These are phyloP conservation scores for Pelargonium cotyledonis DNA, from an alignment of 441 rosid species.

Conservation along the genomic window DNA sequence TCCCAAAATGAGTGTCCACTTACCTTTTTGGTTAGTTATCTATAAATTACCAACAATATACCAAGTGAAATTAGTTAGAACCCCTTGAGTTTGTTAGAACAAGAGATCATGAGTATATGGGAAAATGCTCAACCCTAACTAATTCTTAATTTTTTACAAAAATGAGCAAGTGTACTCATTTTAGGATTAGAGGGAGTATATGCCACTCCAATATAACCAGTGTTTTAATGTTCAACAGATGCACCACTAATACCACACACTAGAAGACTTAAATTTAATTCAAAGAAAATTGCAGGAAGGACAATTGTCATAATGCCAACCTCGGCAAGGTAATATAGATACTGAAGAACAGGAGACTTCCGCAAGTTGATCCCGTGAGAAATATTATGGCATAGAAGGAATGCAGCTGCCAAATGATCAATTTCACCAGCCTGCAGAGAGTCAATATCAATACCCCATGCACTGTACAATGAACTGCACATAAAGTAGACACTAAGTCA, in stretches of 20 bases:
- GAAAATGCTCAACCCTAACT: too few species aligned
- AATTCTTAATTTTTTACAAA: too few species aligned
- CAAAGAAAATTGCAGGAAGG: not conserved
- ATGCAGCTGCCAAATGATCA: conserved; percentile 74
- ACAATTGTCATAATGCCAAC: conserved; percentile 25
- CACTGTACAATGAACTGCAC: conserved; percentile 3
- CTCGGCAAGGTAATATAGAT: conserved; percentile 67
- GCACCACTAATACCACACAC: not conserved
- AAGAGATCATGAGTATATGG: too few species aligned
- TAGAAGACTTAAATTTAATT: conserved; percentile 6
- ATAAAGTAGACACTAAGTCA: conserved; percentile 12
- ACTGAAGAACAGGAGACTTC: conserved; percentile 71
- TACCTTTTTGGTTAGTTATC: too few species aligned
- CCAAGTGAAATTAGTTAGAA: too few species aligned
- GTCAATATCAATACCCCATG: conserved; percentile 16
- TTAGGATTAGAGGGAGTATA: not conserved
- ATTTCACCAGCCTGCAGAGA: conserved; percentile 59
- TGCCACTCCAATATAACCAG: conserved; percentile 4
- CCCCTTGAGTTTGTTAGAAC: too few species aligned
- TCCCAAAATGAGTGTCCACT: too few species aligned
- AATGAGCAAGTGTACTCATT: too few species aligned
- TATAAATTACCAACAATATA: too few species aligned
- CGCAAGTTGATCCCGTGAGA: conserved; percentile 73
- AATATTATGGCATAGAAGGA: conserved; percentile 55
- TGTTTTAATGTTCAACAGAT: not conserved